Base-by-base conservation (phyloP, 163 green algal genomes). In the Trebouxia gelatinosa region DNA sequence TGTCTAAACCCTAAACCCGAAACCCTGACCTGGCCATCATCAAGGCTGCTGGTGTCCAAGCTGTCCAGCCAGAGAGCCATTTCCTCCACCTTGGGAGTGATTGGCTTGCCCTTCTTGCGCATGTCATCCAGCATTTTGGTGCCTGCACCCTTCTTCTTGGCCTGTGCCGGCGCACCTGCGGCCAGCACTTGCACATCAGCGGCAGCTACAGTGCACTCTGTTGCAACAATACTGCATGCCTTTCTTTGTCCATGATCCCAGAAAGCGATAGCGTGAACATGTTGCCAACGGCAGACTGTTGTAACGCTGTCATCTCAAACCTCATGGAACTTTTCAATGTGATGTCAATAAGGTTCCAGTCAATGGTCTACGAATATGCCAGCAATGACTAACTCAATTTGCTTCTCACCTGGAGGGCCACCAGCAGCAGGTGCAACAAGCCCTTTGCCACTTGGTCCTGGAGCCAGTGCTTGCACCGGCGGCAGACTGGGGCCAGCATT, bases 1-100 rank as follows among this genome's bases (percentile, higher is more conserved):
- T n/a, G 46, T n/a, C 46, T 58, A 58, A 58, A 58, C 13, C 17
- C 46, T n/a, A 58, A 58, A 58, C 66, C 29, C 4, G 87, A 95
- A 51, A 91, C 93, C 32, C 92, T 98, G 86, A 98, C 98, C 71
- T 94, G 92, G 87, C 84, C 21, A 92, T 94, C 91, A 97, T 97
- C 80, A 83, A 93, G 1, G 94, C 92, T 76, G 97, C 94, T 13
- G 17, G 75, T 78, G 50, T 92, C 87, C 87, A 95, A 88, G n/a
- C 89, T 83, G 78, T 97, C 93, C 83, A 97, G 81, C 80, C 83
- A 88, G 28, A 85, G 81, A 7, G 93, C 93, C 89, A 95, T 93
- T 29, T 84, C 76, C 75, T 92, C 76, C 85, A 94, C 78, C 29
- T 83, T 80, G 7, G 89, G 82, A 2, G 86, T 89, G 21, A 95